A percentile compares a stretch with the other conserved stretches of the same genome.
phyloP scores from a whole-genome alignment of 331 rosid genomes.

The Malus hybrid region DNA sequence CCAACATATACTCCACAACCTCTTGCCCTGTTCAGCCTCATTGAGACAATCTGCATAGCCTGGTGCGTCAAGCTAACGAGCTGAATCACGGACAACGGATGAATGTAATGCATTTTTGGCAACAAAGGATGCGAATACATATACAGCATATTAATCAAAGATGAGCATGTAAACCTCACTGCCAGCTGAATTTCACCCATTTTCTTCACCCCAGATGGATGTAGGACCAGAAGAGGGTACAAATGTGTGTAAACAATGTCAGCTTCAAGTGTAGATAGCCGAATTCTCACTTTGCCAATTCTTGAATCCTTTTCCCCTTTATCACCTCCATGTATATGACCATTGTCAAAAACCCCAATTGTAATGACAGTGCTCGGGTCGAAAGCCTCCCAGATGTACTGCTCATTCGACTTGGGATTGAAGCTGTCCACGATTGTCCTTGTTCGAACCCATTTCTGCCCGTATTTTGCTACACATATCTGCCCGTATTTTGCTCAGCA shows the following conservation, averaged over 20 bases:
- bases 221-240: conserved; percentile 36
- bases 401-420: conserved; percentile 40
- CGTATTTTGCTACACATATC: conserved; percentile 37
- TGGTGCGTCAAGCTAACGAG: conserved; percentile 39
- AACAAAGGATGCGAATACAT: conserved; percentile 36
- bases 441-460: conserved; percentile 48
- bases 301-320: conserved; percentile 31
- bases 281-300: conserved; percentile 41
- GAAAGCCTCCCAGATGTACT: conserved; percentile 46
- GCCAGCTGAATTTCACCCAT: conserved; percentile 49
- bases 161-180: conserved; percentile 38
- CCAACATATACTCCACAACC: conserved; percentile 48
- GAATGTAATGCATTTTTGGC: conserved; percentile 47
- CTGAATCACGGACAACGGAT: conserved; percentile 37
- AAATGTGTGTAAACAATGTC: conserved; percentile 42
- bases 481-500: too few relatives aligned
- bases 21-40: conserved; percentile 40
- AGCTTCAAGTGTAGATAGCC: conserved; percentile 43
- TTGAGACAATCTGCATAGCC: conserved; percentile 41
- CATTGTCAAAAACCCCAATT: conserved; percentile 41
- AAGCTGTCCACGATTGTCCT: conserved; percentile 37
- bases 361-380: conserved; percentile 43
- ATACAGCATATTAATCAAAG: conserved; percentile 36
- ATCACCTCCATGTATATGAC: conserved; percentile 29
- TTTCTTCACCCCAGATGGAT: conserved; percentile 49